Base-by-base conservation (phyloP, 2,329 filamentous ascomycete species). In the Aspergillus novofumigatus region DNA sequence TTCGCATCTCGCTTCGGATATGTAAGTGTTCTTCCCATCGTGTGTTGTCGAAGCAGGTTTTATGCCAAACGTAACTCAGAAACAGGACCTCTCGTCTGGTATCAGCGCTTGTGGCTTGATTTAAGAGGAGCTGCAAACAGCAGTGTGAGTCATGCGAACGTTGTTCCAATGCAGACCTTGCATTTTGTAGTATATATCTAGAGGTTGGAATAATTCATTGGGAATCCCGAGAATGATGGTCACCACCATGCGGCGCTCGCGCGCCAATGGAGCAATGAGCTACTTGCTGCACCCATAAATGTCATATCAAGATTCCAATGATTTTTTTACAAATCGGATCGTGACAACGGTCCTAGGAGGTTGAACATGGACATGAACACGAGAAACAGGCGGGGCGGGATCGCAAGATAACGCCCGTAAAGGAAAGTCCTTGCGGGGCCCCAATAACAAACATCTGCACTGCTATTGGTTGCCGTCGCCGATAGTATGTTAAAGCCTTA, bases 1-100 rank as follows among this genome's bases (percentile, higher is more conserved):
- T 86, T 89, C 64, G 80, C 79, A 28, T 80, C 74, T 65, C 82
- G 79, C 67, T 85, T 88, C 49, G 87, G 86, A 62, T 90, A 90
- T 26, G 72, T 72, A 20, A 80, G 67, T 41, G 70, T 75, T 53
- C 71, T 69, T 28, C 74, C 76, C 77, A 79, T 78, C 44, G 38
- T 54, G 51, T 11, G n/a, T 29, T n/a, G 9, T 14, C 3, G 21
- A 23, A 7, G 14, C 20, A 23, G 44, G 23, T 23, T 26, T 23
- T 47, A 23, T 23, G 10, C 14, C 7, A 47, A 23, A 23, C 11
- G 23, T 3, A 14, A 47, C 32, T 38, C 32, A n/a, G 32, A 38
- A 17, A 38, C 14, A n/a, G 32, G 14, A 17, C 14, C 14, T 17
- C 14, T 7, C 32, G 5, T 38, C 3, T 6, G 17, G 32, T 38